These are phyloP conservation scores for Pseudogymnoascus verrucosus DNA, from an alignment of 2,329 filamentous ascomycete species.

Conservation along the genomic window DNA sequence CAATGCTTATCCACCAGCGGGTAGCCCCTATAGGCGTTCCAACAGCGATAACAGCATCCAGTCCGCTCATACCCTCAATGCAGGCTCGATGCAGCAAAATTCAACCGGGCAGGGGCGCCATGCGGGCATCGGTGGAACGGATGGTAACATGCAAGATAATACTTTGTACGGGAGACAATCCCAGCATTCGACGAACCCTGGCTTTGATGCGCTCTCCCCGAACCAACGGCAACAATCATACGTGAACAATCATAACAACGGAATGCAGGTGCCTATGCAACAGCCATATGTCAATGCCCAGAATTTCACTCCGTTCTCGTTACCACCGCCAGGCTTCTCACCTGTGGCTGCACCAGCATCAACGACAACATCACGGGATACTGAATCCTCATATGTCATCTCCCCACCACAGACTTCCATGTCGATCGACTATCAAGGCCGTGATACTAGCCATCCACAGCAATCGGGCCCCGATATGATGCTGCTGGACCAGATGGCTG, in stretches of 20 bases:
- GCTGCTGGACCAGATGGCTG: slow-evolving; percentile 53
- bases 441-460: slow-evolving; percentile 28
- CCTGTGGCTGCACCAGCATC: slow-evolving; percentile 30
- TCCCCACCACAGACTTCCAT: slow-evolving; percentile 17
- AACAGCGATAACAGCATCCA: slow-evolving; percentile 24
- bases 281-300: slow-evolving; percentile 48
- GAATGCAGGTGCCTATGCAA: slow-evolving; percentile 13
- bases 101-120: background rate
- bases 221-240: slow-evolving; percentile 19
- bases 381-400: slow-evolving; percentile 23
- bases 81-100: background rate
- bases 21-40: slow-evolving; percentile 22
- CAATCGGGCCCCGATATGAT: slow-evolving; percentile 43
- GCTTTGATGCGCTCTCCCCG: slow-evolving; percentile 17
- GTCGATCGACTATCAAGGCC: slow-evolving; percentile 24
- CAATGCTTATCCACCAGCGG: slow-evolving; percentile 13
- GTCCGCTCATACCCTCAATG: slow-evolving; percentile 16
- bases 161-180: background rate
- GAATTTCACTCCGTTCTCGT: slow-evolving; percentile 53
- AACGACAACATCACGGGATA: slow-evolving; percentile 20
- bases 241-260: background rate
- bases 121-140: slow-evolving; percentile 5
- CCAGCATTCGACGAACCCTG: background rate
- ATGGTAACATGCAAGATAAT: slow-evolving; percentile 25
- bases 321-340: slow-evolving; percentile 53